Base-by-base conservation (phyloP, 2,329 filamentous ascomycete genomes). In the Aspergillus sp. region DNA sequence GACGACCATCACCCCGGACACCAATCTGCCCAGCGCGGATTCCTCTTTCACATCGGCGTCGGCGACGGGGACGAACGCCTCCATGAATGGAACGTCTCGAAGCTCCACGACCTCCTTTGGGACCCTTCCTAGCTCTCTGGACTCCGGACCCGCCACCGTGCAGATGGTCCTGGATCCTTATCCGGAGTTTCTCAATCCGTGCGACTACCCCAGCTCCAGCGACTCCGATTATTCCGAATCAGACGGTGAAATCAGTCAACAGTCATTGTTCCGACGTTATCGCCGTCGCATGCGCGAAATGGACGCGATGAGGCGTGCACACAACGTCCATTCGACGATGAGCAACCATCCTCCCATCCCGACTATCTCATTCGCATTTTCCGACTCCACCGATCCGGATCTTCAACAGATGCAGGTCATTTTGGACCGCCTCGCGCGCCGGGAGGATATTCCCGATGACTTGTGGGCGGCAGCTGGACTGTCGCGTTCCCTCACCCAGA, bases 1-100 rank as follows among this genome's bases (percentile, higher is more conserved):
- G 52, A 87, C 82, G 5, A 95, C 89, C 0, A 81, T 97, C 55
- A 87, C 88, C 0, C 89, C 90, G 0, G 91, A 96, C 68, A 85
- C 88, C 14, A 87, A 89, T 56, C 81, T 89, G 2, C 90, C 91
- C 0, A 95, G 88, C 61, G 83, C 85, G 2, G 85, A 88, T 25
- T 92, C 91, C 1, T 96, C 91, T 0, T 96, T 96, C 68, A 82
- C 86, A 0, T 92, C 89, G 2, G 64, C 63, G 9, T 64, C 66
- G 14, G 65, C 68, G 20, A 62, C 67, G 20, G 61, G 63, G 7
- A 62, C 64, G 3, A 63, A 67, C 43, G 55, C 58, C 1, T 60
- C 64, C 11, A 63, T 62, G 17, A 63, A 58, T 42, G 56, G 55
- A 20, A 55, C 55, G 5, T 56, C 64, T 13, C 75, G 73, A 1